Evolutionary conservation across 352 stramenopile genomes (phyloP), one percentile per base, ranked within the genome.

Genomic region (Phytopythium chamaehyphon): DNA sequence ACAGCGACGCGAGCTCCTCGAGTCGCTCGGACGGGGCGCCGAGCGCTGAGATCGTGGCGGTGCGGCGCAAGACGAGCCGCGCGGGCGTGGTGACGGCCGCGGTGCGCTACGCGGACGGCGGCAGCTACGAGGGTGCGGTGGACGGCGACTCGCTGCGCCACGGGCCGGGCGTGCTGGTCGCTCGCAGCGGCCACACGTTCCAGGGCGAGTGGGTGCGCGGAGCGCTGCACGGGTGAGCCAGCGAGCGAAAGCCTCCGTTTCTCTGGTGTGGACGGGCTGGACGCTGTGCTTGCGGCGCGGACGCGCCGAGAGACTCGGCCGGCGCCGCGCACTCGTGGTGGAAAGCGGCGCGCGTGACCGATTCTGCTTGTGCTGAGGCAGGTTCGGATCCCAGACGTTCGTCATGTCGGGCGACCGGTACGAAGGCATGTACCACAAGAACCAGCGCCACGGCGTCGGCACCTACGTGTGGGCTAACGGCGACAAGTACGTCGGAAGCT

Each of bases 391-490:
- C 61, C 82, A 92, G 58, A 73, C 66, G 5, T 95, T 94, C 73
- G 77, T 78, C 18, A 58, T 51, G n/a, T 92, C 78, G 0, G 77
- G 85, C 11, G 86, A 95, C 47, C 86, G 84, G 16, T 84, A 95
- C 36, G 86, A 96, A 76, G 84, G 84, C 9, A 84, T 93, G 59
- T 96, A 93, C 60, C 66, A 85, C 44, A 92, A 91, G 56, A 89
- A 86, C 55, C 76, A 89, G 47, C 80, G 86, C 23, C 80, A 96
- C 54, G 86, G 86, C 19, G 75, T 73, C 47, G 84, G 84, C 16
- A 93, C 83, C 40, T 96, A 93, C 46, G 63, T 94, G 39, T 96
- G 86, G 86, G 64, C 82, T 2, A 96, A 96, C 56, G 86, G 86
- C 1, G 86, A 96, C 67, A 94, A 92, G 57, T 96, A 93, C 59